Percentiles rank a stretch among this genome's conserved stretches.
These are phyloP conservation scores for Aspergillus steynii DNA, from an alignment of 495 filamentous ascomycete species.

Conservation along the genomic window DNA sequence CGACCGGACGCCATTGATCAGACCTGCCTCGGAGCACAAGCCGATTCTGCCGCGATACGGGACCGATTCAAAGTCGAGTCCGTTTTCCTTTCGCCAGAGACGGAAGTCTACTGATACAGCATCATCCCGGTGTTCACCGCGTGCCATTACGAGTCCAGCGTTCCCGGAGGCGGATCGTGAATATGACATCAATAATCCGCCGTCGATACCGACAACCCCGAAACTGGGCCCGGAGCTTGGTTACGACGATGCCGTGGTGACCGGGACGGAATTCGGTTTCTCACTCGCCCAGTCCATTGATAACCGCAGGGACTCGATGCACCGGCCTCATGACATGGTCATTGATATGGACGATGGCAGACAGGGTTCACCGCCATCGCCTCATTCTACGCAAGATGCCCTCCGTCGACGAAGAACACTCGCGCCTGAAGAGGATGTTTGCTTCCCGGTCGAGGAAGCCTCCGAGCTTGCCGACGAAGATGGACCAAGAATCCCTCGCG, in stretches of 20 bases:
- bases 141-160: conserved; percentile 27
- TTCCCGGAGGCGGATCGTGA: conserved; percentile 39
- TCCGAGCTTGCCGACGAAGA: conserved; percentile 84
- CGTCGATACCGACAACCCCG: conserved; percentile 83
- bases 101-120: conserved; percentile 30
- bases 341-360: conserved; percentile 59
- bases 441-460: conserved; percentile 78
- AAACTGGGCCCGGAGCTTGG: conserved; percentile 58
- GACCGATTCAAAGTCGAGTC: conserved; percentile 33
- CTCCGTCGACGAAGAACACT: conserved; percentile 51
- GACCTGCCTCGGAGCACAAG: conserved; percentile 26
- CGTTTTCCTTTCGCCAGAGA: conserved; percentile 31
- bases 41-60: conserved; percentile 39
- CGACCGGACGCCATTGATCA: conserved; percentile 46
- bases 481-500: conserved; percentile 36
- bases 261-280: conserved; percentile 48
- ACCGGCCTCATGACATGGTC: conserved; percentile 47
- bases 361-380: conserved; percentile 30
- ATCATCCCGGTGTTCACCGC: conserved; percentile 39
- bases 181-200: conserved; percentile 96
- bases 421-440: conserved; percentile 83
- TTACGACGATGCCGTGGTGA: conserved; percentile 79
- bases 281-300: conserved; percentile 32
- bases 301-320: conserved; percentile 34
- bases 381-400: conserved; percentile 37